These are phyloP conservation scores for Stachybotrys chartarum DNA, from an alignment of 2,329 filamentous ascomycete genomes.

Conservation along the genomic window DNA sequence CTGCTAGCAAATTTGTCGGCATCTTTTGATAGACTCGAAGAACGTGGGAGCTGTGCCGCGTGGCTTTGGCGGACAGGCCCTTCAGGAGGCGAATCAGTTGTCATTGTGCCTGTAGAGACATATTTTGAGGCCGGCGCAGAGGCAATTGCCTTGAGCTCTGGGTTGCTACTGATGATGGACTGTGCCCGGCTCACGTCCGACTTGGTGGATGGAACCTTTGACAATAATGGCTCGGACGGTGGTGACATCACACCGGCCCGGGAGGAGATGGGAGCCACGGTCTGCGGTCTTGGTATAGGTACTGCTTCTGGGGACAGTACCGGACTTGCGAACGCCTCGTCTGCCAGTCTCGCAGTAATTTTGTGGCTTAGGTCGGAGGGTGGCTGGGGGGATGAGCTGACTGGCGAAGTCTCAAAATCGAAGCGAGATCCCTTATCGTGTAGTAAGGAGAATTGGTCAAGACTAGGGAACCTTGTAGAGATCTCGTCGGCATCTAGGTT, in stretches of 20 bases:
- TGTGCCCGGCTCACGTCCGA: slow-evolving; percentile 53
- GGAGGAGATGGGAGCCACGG: slow-evolving; percentile 18
- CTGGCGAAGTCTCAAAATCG: slow-evolving; percentile 59
- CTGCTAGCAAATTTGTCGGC: slow-evolving; percentile 8
- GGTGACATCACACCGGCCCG: slow-evolving; percentile 13
- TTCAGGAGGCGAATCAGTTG: slow-evolving; percentile 49
- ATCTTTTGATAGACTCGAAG: slow-evolving; percentile 18
- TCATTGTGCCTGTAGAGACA: slow-evolving; percentile 72
- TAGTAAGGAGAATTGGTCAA: slow-evolving; percentile 87
- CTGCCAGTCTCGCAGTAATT: slow-evolving; percentile 70
- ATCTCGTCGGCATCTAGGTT: slow-evolving; percentile 65
- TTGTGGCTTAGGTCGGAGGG: slow-evolving; percentile 49
- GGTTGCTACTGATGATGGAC: slow-evolving; percentile 55
- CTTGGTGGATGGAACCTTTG: slow-evolving; percentile 34
- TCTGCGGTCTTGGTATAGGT: slow-evolving; percentile 19
- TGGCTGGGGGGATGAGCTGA: slow-evolving; percentile 20
- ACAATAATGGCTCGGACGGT: slow-evolving; percentile 19
- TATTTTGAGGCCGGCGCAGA: slow-evolving; percentile 32
- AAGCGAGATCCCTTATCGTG: slow-evolving; percentile 81
- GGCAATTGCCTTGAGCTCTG: slow-evolving; percentile 52
- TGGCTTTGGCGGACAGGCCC: slow-evolving; percentile 16
- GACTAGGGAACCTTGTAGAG: slow-evolving; percentile 75
- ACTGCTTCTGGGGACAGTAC: slow-evolving; percentile 10
- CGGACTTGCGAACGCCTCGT: slow-evolving; percentile 68
- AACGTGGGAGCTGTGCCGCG: slow-evolving; percentile 15